A percentile compares a stretch with the other conserved stretches of the same genome.
These are phyloP conservation scores for Venturia pyrina DNA, from an alignment of 2,329 filamentous ascomycete genomes.

Conservation along the genomic window DNA sequence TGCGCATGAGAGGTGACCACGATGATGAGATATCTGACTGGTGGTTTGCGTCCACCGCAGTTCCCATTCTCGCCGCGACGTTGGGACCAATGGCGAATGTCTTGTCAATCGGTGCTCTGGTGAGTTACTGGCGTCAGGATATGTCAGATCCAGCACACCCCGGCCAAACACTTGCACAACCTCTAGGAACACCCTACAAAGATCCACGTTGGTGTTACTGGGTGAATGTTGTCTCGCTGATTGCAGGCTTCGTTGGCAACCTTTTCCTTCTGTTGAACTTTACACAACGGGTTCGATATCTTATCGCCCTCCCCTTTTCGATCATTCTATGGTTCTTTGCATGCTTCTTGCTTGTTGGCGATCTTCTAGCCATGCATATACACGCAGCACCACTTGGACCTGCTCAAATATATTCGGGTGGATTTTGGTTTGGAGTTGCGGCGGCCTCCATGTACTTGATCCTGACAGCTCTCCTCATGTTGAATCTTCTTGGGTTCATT, in stretches of 20 bases:
- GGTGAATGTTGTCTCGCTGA: constrained; percentile 10
- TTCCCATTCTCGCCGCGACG: constrained; percentile 10
- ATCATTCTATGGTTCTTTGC: constrained; percentile 10
- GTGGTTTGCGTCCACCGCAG: constrained; percentile 11
- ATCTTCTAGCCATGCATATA: constrained; percentile 7
- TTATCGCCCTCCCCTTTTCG: constrained; percentile 4
- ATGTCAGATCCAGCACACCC: constrained; percentile 25
- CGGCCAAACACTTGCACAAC: constrained; percentile 39
- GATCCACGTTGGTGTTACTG: constrained; percentile 10
- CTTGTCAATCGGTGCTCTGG: constrained; percentile 7
- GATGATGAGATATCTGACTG: constrained; percentile 14
- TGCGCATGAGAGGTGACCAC: constrained; percentile 14
- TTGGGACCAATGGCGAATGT: constrained; percentile 11
- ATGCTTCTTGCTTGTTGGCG: constrained; percentile 3
- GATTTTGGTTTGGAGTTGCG: constrained; percentile 11
- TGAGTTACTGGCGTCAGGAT: constrained; percentile 8
- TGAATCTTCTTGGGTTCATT: constrained; percentile 8
- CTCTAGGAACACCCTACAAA: constrained; percentile 32
- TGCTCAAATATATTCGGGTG: background rate
- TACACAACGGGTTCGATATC: constrained; percentile 9
- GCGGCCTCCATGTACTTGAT: constrained; percentile 8
- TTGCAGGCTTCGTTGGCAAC: constrained; percentile 11
- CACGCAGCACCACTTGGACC: background rate
- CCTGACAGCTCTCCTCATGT: background rate
- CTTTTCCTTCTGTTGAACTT: constrained; percentile 11